Evolutionary conservation across 306 rosid genomes (phyloP).

Genomic region (Bauhinia variegata): DNA sequence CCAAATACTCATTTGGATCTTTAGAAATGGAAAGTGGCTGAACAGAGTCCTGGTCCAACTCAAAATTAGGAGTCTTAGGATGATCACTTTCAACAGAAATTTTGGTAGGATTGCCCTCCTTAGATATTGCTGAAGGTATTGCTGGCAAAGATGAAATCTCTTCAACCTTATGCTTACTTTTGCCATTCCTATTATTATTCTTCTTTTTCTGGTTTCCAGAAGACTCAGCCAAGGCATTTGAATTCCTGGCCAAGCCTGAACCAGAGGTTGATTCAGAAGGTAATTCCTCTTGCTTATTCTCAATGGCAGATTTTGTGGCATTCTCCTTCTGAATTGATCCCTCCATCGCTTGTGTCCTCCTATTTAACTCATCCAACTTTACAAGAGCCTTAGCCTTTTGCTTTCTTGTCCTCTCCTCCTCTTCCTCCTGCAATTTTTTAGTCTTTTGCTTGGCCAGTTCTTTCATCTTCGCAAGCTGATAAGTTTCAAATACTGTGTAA

Average conservation of each 20-base stretch:
- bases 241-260: constrained; percentile 40
- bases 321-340: constrained; percentile 53
- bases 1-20: constrained; percentile 54
- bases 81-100: constrained; percentile 53
- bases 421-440: constrained; percentile 84
- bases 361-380: constrained; percentile 78
- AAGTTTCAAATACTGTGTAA: constrained; percentile 30
- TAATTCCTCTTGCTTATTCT: constrained; percentile 56
- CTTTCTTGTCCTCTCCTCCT: constrained; percentile 77
- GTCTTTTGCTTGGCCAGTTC: constrained; percentile 81
- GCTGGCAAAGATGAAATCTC: constrained; percentile 43
- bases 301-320: constrained; percentile 48
- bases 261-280: constrained; percentile 43
- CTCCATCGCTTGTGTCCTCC: constrained; percentile 52
- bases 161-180: constrained; percentile 68
- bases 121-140: constrained; percentile 40
- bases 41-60: constrained; percentile 52
- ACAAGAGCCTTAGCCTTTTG: constrained; percentile 81
- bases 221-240: constrained; percentile 49
- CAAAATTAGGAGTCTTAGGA: constrained; percentile 52
- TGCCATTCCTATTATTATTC: constrained; percentile 57
- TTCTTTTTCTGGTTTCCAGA: constrained; percentile 66
- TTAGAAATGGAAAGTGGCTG: constrained; percentile 46
- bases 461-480: constrained; percentile 70
- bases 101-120: constrained; percentile 49